These are phyloP conservation scores for Williopsis jadinii DNA, from an alignment of 1,139 yeast species.

Conservation along the genomic window DNA sequence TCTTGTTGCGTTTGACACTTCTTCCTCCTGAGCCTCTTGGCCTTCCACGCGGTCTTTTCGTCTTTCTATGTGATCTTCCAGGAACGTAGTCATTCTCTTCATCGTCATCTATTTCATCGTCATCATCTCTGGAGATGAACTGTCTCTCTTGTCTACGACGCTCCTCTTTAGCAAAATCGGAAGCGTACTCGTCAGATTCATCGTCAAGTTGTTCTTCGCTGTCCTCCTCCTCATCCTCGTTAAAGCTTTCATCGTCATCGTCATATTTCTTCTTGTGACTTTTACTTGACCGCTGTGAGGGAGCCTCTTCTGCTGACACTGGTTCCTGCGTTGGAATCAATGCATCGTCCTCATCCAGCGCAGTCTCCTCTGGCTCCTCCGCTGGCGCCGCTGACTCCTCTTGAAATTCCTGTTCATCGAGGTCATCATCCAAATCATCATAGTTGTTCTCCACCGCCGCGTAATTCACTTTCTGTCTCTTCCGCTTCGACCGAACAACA, in stretches of 20 bases:
- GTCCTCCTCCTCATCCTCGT: slow-evolving; percentile 16
- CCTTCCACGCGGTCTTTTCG: background rate
- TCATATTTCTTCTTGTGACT: slow-evolving; percentile 5
- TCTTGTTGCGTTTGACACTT: background rate
- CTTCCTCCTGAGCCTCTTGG: background rate
- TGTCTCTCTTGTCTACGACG: slow-evolving; percentile 12
- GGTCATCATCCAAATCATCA: slow-evolving; percentile 24
- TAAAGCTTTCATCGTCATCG: slow-evolving; percentile 21
- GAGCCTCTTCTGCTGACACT: background rate
- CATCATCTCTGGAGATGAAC: slow-evolving; percentile 24
- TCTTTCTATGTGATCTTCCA: background rate
- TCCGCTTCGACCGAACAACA: slow-evolving; percentile 10
- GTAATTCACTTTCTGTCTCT: slow-evolving; percentile 15
- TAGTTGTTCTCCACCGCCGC: slow-evolving; percentile 27
- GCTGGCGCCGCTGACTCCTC: slow-evolving; percentile 10
- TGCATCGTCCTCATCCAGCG: slow-evolving; percentile 6
- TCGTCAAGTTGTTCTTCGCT: slow-evolving; percentile 12
- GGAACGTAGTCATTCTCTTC: slow-evolving; percentile 16
- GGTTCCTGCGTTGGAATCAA: background rate
- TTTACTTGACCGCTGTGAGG: background rate
- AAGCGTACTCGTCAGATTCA: slow-evolving; percentile 9
- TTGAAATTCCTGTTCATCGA: slow-evolving; percentile 28
- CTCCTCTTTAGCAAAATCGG: slow-evolving; percentile 8
- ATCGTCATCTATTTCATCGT: slow-evolving; percentile 21
- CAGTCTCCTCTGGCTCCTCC: slow-evolving; percentile 30